Evolutionary conservation across 192 early-diverging fungal genomes (phyloP).

Genomic region (Coemansia sp.): DNA sequence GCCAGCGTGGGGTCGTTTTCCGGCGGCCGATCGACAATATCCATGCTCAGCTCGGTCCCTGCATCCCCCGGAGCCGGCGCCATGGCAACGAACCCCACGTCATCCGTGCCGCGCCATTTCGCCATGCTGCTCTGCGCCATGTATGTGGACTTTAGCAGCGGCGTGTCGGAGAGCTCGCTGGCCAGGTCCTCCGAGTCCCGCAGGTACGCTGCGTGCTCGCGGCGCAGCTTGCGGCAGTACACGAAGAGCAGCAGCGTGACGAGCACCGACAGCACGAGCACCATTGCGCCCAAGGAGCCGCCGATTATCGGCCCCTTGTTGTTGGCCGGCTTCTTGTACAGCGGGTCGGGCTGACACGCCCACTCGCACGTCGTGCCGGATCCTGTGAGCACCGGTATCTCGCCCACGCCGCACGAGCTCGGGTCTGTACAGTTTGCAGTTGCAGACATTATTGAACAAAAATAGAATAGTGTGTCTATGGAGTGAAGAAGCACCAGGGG

Average conservation of each 20-base stretch:
- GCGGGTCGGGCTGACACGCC: slow-evolving; percentile 32
- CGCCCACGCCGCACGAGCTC: not conserved
- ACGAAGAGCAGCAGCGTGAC: slow-evolving; percentile 15
- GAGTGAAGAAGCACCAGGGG: no score
- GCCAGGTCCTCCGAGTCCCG: slow-evolving; percentile 45
- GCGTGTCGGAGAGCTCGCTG: slow-evolving; percentile 36
- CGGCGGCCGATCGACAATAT: slow-evolving; percentile 31
- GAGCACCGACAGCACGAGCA: slow-evolving; percentile 25
- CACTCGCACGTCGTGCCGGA: slow-evolving; percentile 25
- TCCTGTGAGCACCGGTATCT: slow-evolving; percentile 22
- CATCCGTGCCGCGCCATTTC: not conserved
- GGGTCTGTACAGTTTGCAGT: not conserved
- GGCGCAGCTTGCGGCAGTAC: slow-evolving; percentile 15
- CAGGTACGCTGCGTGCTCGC: slow-evolving; percentile 21
- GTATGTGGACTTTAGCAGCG: slow-evolving; percentile 15
- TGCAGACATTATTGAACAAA: not conserved
- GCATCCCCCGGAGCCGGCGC: slow-evolving; percentile 19
- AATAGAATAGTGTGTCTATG: not conserved
- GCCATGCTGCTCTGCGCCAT: not conserved
- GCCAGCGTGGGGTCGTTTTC: slow-evolving; percentile 43
- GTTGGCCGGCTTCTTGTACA: slow-evolving; percentile 23
- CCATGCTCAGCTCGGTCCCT: slow-evolving; percentile 49
- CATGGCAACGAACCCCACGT: not conserved
- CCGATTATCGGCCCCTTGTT: slow-evolving; percentile 43
- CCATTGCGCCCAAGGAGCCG: slow-evolving; percentile 38